A percentile compares a stretch with the other conserved stretches of the same genome.
Evolutionary conservation across 1,139 yeast species (phyloP).

Genomic region (Kurtzmaniella quercitrusa): DNA sequence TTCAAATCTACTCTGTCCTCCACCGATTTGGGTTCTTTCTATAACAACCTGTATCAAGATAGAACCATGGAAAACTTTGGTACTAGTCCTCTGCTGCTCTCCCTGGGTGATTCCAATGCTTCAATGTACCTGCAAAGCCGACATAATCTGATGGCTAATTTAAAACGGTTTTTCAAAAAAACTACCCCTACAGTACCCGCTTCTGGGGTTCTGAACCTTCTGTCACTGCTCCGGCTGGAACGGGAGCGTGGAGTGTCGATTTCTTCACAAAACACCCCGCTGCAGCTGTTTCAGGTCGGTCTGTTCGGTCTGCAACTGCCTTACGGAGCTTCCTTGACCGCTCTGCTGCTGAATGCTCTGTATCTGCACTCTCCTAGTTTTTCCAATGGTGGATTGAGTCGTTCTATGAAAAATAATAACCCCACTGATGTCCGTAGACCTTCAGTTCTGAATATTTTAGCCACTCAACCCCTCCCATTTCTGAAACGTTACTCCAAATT

Average conservation of each 20-base stretch:
- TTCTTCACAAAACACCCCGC: slow-evolving; percentile 12
- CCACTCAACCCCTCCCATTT: slow-evolving; percentile 46
- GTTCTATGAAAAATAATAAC: slow-evolving; percentile 12
- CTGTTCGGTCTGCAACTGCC: slow-evolving; percentile 10
- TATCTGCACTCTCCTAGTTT: slow-evolving; percentile 29
- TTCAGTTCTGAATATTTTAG: slow-evolving; percentile 30
- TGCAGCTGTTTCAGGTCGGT: slow-evolving; percentile 17
- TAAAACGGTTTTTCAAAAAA: slow-evolving; percentile 58
- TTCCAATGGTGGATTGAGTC: slow-evolving; percentile 19
- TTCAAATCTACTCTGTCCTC: slow-evolving; percentile 25
- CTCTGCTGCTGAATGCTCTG: slow-evolving; percentile 30
- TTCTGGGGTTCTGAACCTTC: slow-evolving; percentile 29
- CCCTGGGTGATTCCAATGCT: slow-evolving; percentile 24
- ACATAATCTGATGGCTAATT: slow-evolving; percentile 74
- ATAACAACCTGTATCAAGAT: slow-evolving; percentile 40
- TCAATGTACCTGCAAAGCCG: slow-evolving; percentile 33
- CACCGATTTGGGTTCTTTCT: slow-evolving; percentile 44
- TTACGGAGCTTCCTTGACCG: slow-evolving; percentile 15
- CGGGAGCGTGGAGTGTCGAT: slow-evolving; percentile 13
- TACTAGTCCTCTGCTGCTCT: slow-evolving; percentile 35
- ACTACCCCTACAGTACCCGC: slow-evolving; percentile 24
- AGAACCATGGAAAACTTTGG: slow-evolving; percentile 18
- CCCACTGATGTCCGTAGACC: slow-evolving; percentile 27
- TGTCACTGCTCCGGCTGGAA: slow-evolving; percentile 34
- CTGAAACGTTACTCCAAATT: slow-evolving; percentile 75